Evolutionary conservation across 2,329 filamentous ascomycete species (phyloP).

Genomic region (Fusarium sublunatum): DNA sequence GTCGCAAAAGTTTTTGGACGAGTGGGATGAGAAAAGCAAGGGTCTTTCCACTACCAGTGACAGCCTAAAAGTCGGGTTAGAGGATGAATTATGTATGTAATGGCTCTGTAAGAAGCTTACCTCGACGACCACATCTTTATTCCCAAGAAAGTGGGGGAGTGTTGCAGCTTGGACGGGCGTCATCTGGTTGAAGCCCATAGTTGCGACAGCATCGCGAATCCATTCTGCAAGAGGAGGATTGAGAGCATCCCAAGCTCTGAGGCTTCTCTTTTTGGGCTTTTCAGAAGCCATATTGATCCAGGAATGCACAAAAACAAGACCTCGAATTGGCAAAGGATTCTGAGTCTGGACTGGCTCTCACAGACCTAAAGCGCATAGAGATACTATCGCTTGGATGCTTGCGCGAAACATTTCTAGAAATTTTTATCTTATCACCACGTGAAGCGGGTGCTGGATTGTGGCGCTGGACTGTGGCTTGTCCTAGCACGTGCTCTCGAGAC

Average conservation of each 20-base stretch:
- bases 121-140: conserved; percentile 94
- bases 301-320: background rate
- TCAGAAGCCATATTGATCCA: conserved; percentile 47
- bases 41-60: conserved; percentile 92
- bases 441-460: conserved; percentile 20
- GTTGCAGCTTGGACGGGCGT: conserved; percentile 96
- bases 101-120: conserved; percentile 49
- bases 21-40: conserved; percentile 86
- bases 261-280: conserved; percentile 57
- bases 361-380: conserved; percentile 34
- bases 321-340: conserved; percentile 1
- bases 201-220: conserved; percentile 84
- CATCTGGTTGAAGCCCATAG: conserved; percentile 88
- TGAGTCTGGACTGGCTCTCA: conserved; percentile 9
- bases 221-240: conserved; percentile 66
- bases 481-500: conserved; percentile 19
- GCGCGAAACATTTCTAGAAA: conserved; percentile 48
- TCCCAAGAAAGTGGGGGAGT: conserved; percentile 86
- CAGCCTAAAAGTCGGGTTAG: conserved; percentile 64
- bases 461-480: conserved; percentile 25
- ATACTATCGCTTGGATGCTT: conserved; percentile 26
- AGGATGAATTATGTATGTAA: background rate
- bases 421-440: conserved; percentile 52
- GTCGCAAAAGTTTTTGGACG: conserved; percentile 81
- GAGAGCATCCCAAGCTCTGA: conserved; percentile 59